These are phyloP conservation scores for Beauveria sp. DNA, from an alignment of 2,329 filamentous ascomycete species.

Conservation along the genomic window DNA sequence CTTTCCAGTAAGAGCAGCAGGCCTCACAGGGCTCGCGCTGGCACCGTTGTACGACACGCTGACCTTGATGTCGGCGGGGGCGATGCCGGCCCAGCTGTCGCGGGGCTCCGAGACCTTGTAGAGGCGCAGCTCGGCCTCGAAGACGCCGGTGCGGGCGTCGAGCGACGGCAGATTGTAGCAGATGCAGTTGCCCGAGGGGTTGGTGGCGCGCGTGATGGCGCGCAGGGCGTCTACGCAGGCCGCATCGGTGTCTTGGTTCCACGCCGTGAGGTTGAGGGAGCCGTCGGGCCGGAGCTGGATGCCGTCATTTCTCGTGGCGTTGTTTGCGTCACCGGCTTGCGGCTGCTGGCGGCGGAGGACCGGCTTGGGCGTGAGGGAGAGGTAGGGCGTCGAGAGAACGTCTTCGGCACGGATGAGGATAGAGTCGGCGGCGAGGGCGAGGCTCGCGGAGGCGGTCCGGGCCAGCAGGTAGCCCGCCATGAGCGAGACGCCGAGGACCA, in stretches of 20 bases:
- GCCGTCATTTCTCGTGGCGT: slow-evolving; percentile 13
- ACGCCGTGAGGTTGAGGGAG: slow-evolving; percentile 46
- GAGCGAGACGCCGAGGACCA: not conserved
- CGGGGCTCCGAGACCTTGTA: slow-evolving; percentile 59
- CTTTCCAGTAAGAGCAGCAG: slow-evolving; percentile 19
- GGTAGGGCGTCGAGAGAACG: slow-evolving; percentile 7
- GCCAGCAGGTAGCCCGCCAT: not conserved
- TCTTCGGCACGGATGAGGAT: slow-evolving; percentile 2
- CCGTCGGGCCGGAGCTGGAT: slow-evolving; percentile 34
- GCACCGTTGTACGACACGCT: slow-evolving; percentile 48
- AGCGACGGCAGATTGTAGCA: slow-evolving; percentile 77
- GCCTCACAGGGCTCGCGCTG: slow-evolving; percentile 23
- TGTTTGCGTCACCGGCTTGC: not conserved
- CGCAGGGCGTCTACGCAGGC: slow-evolving; percentile 54
- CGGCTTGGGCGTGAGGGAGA: not conserved
- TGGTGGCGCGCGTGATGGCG: slow-evolving; percentile 50
- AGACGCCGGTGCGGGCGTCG: slow-evolving; percentile 59
- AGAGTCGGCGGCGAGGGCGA: not conserved
- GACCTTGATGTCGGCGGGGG: slow-evolving; percentile 46
- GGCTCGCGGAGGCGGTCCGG: not conserved
- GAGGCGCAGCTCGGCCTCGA: slow-evolving; percentile 69
- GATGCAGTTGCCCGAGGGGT: slow-evolving; percentile 68
- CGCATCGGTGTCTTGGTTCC: slow-evolving; percentile 45
- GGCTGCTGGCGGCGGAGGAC: not conserved
- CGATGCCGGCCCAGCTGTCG: slow-evolving; percentile 44